A percentile compares a stretch with the other conserved stretches of the same genome.
phyloP scores from a whole-genome alignment of 176 grass and related monocot species.

The Oryza coarctata region DNA sequence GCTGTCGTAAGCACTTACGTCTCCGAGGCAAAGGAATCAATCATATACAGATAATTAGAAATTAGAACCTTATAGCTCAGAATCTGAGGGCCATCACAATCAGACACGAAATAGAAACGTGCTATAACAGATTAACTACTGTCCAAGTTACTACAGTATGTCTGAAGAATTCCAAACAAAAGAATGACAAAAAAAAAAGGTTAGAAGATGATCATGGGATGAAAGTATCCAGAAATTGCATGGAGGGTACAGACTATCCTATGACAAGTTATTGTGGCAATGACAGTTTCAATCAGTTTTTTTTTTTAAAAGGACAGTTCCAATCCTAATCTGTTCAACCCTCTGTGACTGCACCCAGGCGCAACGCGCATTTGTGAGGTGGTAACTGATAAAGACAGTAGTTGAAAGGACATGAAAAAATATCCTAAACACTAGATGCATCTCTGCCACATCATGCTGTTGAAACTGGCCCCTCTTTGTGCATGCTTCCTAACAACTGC shows the following conservation, averaged over 20 bases:
- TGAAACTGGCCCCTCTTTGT: background rate
- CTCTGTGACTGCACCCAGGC: too few species aligned
- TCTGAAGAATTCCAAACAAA: background rate
- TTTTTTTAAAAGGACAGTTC: too few species aligned
- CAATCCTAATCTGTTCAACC: background rate
- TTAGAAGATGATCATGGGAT: background rate
- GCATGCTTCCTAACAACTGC: background rate
- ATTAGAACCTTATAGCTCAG: background rate
- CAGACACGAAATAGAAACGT: constrained; percentile 12
- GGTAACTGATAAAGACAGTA: background rate
- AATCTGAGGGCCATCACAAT: background rate
- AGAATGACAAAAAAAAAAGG: background rate
- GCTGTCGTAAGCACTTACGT: constrained; percentile 46
- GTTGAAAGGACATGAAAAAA: background rate
- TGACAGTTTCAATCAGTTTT: background rate
- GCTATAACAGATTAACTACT: background rate
- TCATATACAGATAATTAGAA: background rate
- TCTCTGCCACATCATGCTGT: background rate
- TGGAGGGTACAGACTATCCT: background rate
- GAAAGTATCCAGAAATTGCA: constrained; percentile 28
- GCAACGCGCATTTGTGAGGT: background rate
- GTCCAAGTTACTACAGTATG: background rate
- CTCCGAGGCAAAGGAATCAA: background rate
- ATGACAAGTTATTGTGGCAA: background rate
- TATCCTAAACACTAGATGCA: background rate